These are phyloP conservation scores for Monilinia laxa DNA, from an alignment of 2,329 filamentous ascomycete genomes.

Conservation along the genomic window DNA sequence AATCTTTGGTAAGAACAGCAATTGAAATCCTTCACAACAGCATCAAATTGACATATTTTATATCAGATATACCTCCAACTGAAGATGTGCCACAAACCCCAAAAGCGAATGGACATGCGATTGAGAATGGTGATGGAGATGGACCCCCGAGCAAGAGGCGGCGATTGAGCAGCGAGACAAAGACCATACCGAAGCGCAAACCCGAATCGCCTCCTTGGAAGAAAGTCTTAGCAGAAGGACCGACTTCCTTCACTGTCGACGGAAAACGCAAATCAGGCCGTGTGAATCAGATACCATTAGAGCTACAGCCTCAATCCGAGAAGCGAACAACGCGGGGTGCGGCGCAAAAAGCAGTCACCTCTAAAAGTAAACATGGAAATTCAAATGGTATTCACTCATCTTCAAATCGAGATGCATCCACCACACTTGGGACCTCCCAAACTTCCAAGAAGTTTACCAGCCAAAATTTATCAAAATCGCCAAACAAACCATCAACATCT, in stretches of 20 bases:
- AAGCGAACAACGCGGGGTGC: constrained; percentile 54
- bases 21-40: constrained; percentile 1
- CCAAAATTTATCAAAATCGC: constrained; percentile 30
- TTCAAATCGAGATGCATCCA: constrained; percentile 29
- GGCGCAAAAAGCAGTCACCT: constrained; percentile 40
- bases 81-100: constrained; percentile 31
- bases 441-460: constrained; percentile 27
- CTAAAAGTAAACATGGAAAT: constrained; percentile 35
- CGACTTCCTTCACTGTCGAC: constrained; percentile 77
- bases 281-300: constrained; percentile 56
- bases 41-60: constrained; percentile 26
- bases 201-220: constrained; percentile 89
- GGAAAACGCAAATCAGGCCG: constrained; percentile 67
- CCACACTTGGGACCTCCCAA: constrained; percentile 28
- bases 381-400: constrained; percentile 30
- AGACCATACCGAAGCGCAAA: constrained; percentile 50
- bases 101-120: constrained; percentile 39
- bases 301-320: constrained; percentile 50
- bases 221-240: constrained; percentile 77
- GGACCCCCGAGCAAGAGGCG: constrained; percentile 64
- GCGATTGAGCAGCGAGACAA: constrained; percentile 52
- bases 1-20: constrained; percentile 33
- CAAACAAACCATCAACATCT: constrained; percentile 33
- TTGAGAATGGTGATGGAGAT: constrained; percentile 41
- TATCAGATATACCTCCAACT: constrained; percentile 32